Evolutionary conservation across 179 eudicot species (phyloP), one percentile per base, ranked within the genome.

Genomic region (Heliamphora pulchella): DNA sequence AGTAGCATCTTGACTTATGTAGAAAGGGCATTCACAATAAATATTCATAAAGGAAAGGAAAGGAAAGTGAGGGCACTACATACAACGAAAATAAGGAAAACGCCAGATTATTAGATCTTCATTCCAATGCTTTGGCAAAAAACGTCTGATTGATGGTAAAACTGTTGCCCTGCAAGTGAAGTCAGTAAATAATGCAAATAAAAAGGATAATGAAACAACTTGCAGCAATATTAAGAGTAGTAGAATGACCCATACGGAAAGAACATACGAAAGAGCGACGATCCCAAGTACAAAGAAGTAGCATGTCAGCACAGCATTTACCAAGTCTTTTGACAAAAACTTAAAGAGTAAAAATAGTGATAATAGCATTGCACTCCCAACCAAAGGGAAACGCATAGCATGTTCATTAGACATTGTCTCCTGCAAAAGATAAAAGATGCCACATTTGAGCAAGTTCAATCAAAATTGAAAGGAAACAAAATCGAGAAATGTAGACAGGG

Each of bases 331-430:
- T 20, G 97, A 89, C 74, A 95, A 85, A 81, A 95, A 95, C 87
- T 96, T 96, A 80, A 96, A 96, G 53, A 96, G 97, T 83, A 92
- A 87, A 87, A 96, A 96, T 80, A 96, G 86, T 6, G 98, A 93
- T 81, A 93, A 71, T 86, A 96, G 81, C 99, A 96, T 90, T 22
- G 98, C 99, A 83, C 98, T 96, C 78, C 98, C 99, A 81, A 96
- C 97, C 79, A 96, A 89, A 55, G 99, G 99, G 65, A 96, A 96
- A 18, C 98, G 87, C 99, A 96, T 92, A 8, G 99, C 99, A 79
- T 96, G 99, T 84, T 96, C 97, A 46, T 88, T 96, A 77, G 99
- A 92, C 98, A 96, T 96, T 6, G 98, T 96, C 84, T 96, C 99
- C 99, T 96, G 92, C 87, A 88, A 68, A 88, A 71, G 20, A 84